phyloP scores from a whole-genome alignment of 1,284 basidiomycete species.

The Caloboletus firmus region DNA sequence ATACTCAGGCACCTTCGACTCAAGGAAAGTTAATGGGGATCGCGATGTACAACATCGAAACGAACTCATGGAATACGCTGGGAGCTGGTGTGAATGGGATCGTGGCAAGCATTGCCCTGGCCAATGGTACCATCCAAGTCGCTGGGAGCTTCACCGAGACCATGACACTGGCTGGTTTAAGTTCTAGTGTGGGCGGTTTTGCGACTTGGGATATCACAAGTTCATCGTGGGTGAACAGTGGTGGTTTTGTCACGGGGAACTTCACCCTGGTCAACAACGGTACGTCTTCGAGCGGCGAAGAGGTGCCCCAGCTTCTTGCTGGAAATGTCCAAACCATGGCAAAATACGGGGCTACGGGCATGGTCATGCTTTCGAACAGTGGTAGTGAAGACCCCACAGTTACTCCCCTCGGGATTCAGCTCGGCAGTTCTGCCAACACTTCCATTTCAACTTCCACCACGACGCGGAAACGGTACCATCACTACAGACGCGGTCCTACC shows the following conservation, averaged over 20 bases:
- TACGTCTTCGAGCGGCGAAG: slow-evolving; percentile 42
- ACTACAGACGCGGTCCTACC: slow-evolving; percentile 37
- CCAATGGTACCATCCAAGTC: slow-evolving; percentile 57
- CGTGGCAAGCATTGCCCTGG: slow-evolving; percentile 62
- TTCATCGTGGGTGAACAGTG: slow-evolving; percentile 68
- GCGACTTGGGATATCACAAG: slow-evolving; percentile 74
- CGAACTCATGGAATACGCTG: slow-evolving; percentile 70
- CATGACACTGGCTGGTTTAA: slow-evolving; percentile 39
- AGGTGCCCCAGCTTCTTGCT: slow-evolving; percentile 56
- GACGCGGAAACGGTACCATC: slow-evolving; percentile 40
- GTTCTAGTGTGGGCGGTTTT: slow-evolving; percentile 59
- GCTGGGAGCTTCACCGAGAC: slow-evolving; percentile 75
- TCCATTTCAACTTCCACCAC: slow-evolving; percentile 32
- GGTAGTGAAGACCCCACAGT: slow-evolving; percentile 50
- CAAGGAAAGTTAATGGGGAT: slow-evolving; percentile 61
- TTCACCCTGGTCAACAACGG: slow-evolving; percentile 72
- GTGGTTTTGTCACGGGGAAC: slow-evolving; percentile 73
- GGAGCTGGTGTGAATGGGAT: slow-evolving; percentile 76
- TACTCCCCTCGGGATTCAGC: slow-evolving; percentile 55
- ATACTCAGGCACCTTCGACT: slow-evolving; percentile 57
- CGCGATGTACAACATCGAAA: slow-evolving; percentile 72
- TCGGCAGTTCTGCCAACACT: slow-evolving; percentile 40
- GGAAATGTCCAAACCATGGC: slow-evolving; percentile 58
- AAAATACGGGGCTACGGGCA: slow-evolving; percentile 67
- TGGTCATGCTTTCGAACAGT: slow-evolving; percentile 70